These are phyloP conservation scores for Amanita muscaria DNA, from an alignment of 768 basidiomycete genomes.

Conservation along the genomic window DNA sequence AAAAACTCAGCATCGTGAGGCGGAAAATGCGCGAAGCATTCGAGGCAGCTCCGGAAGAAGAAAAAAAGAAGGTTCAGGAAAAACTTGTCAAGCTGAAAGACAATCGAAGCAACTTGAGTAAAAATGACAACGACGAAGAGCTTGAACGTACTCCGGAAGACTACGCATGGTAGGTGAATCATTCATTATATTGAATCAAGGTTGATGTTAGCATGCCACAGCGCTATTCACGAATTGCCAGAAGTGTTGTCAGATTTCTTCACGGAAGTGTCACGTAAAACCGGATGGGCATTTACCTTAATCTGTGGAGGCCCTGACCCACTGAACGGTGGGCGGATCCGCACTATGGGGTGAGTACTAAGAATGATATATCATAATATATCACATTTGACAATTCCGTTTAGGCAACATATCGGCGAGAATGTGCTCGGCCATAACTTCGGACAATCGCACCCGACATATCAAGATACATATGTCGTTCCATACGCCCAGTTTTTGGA, in stretches of 20 bases:
- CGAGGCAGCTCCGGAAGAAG: not conserved
- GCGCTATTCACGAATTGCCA: not conserved
- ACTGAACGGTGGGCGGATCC: not conserved
- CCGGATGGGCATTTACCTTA: not conserved
- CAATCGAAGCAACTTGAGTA: not conserved
- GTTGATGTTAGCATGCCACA: not conserved
- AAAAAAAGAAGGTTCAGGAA: not conserved
- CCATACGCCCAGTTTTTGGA: not conserved
- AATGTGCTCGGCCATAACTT: not conserved
- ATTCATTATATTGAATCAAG: not conserved
- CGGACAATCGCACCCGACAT: not conserved
- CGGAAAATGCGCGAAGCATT: not conserved
- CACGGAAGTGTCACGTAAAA: not conserved
- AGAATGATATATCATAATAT: too few species aligned
- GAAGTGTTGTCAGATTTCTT: not conserved
- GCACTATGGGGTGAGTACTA: not conserved
- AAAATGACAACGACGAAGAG: not conserved
- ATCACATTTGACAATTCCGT: not conserved
- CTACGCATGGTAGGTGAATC: not conserved
- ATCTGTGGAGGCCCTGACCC: conserved; percentile 1
- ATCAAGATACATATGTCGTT: not conserved
- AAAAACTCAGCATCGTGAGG: not conserved
- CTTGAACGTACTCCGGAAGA: not conserved
- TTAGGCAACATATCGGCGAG: not conserved
- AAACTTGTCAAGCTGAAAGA: not conserved